Conservation (phyloP, 352 stramenopile species). For the Phytophthora sp. region DNA sequence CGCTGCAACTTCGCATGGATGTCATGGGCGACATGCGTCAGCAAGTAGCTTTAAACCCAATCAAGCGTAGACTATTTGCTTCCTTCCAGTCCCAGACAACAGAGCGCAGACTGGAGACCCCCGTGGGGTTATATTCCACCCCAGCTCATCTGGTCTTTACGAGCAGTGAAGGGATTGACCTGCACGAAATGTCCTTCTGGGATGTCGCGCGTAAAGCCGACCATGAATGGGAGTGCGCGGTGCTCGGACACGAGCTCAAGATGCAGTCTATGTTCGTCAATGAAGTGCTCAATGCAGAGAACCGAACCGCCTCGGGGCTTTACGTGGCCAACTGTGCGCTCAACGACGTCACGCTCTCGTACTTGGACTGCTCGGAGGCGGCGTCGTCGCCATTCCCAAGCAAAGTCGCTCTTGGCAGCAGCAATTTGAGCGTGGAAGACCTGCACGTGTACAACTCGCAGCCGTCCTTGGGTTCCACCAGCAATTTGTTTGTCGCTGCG, state of each 20-base stretch:
- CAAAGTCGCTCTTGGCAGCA: conserved; percentile 21
- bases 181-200: conserved; percentile 52
- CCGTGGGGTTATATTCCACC: conserved; percentile 58
- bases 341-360: conserved; percentile 51
- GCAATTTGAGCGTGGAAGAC: conserved; percentile 44
- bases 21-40: conserved; percentile 54
- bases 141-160: conserved; percentile 55
- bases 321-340: conserved; percentile 49
- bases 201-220: conserved; percentile 58
- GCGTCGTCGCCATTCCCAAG: conserved; percentile 30
- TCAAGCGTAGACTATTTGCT: conserved; percentile 26
- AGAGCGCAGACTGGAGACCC: conserved; percentile 19
- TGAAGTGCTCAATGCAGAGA: conserved; percentile 56
- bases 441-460: conserved; percentile 67
- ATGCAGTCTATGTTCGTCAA: conserved; percentile 70
- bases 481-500: conserved; percentile 56
- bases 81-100: conserved; percentile 9
- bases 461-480: conserved; percentile 56
- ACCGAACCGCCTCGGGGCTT: conserved; percentile 34
- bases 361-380: conserved; percentile 32
- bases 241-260: conserved; percentile 63
- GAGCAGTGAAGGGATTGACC: conserved; percentile 50
- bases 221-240: conserved; percentile 46
- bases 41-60: conserved; percentile 20
- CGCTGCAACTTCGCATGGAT: conserved; percentile 57